Evolutionary conservation across 305 asterid genomes (phyloP).

Genomic region (Coffea humblotiana): DNA sequence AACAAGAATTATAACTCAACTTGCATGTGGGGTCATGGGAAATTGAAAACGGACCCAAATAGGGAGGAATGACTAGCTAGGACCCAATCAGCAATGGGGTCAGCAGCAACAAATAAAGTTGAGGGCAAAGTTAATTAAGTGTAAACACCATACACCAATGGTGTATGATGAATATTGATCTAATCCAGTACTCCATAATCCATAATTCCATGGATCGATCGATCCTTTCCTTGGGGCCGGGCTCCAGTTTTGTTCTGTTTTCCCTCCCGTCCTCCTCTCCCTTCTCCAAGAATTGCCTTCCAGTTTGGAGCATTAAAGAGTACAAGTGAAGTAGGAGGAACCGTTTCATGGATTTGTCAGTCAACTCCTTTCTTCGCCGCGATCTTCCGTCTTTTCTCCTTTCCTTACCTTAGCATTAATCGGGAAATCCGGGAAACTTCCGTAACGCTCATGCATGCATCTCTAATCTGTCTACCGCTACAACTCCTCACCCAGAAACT

Average conservation of each 20-base stretch:
- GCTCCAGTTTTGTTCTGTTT: not conserved
- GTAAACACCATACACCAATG: not conserved
- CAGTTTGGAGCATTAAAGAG: not conserved
- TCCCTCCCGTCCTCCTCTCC: not conserved
- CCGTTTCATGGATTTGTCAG: not conserved
- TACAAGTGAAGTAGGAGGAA: not conserved
- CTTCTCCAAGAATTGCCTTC: not conserved
- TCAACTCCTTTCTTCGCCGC: not conserved
- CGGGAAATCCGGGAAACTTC: conserved; percentile 11
- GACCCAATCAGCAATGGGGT: conserved; percentile 18
- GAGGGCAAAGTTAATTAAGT: not conserved
- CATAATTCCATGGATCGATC: too few species aligned
- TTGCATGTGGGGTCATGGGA: conserved; percentile 3
- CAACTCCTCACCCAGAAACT: not conserved
- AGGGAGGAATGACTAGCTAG: not conserved
- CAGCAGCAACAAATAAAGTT: conserved; percentile 15
- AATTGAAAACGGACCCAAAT: conserved; percentile 7
- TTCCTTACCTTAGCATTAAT: not conserved
- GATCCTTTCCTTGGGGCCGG: not conserved
- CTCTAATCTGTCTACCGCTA: too few species aligned
- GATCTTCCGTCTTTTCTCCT: not conserved
- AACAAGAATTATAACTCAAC: not conserved
- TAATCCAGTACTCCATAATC: too few species aligned
- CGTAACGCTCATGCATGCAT: not conserved
- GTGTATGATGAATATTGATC: not conserved